Evolutionary conservation across 2,329 filamentous ascomycete genomes (phyloP), one percentile per base, ranked within the genome.

Genomic region (Grosmannia serpens): DNA sequence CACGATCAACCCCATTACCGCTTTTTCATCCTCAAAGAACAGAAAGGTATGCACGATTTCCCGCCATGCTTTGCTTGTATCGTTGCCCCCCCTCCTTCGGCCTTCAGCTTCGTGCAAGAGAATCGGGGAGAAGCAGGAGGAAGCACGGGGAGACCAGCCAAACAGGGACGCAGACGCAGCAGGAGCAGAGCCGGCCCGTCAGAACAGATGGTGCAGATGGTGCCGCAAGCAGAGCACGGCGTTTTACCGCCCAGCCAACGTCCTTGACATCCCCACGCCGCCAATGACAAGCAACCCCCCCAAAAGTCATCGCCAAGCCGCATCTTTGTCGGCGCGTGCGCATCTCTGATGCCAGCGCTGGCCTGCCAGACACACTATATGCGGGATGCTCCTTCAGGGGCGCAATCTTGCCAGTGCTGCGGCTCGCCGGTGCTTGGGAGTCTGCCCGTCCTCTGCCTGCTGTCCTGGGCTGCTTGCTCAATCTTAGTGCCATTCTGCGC

Each of bases 401-500:
- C 3, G 13, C 24, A 26, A 20, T 50, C 8, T 4, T 27, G 26
- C 15, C 11, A 17, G 47, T 50, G 47, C 47, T 50, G 47, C 26
- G 24, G 26, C 47, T 50, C 15, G 15, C 26, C 26, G 26, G 29
- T 50, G 26, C 26, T 26, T 50, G 15, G 26, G 47, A 50, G 9
- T 17, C 26, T 50, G 26, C 15, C 47, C 29, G 31, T 49, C n/a
- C 55, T 56, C 15, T 47, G 27, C 8, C 29, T 47, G 56, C 7
- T 50, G 24, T 10, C 8, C 24, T 15, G 31, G 55, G 55, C 53
- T 50, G 33, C 41, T 20, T 58, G 52, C 47, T 50, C 49, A 47
- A 49, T 55, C 53, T 59, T 61, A 60, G 61, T 60, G 59, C 59
- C 58, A 46, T 58, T 55, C 58, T 59, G 57, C 59, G 55, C 58